Evolutionary conservation across 345 rosid species (phyloP).

Genomic region (Salix exigua): DNA sequence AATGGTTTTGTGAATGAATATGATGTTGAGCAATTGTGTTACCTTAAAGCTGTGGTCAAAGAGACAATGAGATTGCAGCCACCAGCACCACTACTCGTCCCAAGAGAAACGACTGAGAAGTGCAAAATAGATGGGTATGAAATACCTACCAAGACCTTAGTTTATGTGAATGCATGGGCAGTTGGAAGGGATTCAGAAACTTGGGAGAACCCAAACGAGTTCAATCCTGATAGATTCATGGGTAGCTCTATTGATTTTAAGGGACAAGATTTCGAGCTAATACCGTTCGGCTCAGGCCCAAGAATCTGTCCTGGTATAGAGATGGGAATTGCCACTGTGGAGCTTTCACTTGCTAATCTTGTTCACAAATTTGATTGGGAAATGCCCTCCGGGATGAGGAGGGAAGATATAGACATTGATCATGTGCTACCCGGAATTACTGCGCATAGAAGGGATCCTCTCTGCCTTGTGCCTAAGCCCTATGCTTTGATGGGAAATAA

Average conservation of each 20-base stretch:
- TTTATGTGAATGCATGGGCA: background rate
- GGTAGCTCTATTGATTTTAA: background rate
- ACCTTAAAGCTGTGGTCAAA: background rate
- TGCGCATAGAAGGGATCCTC: background rate
- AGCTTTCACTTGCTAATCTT: slow-evolving; percentile 2
- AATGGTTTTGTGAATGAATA: slow-evolving; percentile 7
- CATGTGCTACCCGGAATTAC: background rate
- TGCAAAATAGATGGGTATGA: slow-evolving; percentile 11
- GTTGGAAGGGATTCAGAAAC: background rate
- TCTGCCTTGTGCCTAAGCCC: background rate
- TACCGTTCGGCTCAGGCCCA: background rate
- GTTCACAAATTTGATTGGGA: background rate
- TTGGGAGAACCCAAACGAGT: background rate
- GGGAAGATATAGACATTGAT: background rate
- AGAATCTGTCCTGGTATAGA: background rate
- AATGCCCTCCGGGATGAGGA: slow-evolving; percentile 6
- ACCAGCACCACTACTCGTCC: slow-evolving; percentile 6
- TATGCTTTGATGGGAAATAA: too few species aligned
- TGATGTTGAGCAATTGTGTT: background rate
- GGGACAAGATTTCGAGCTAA: slow-evolving; percentile 1
- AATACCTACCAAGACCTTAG: background rate
- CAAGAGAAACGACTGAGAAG: slow-evolving; percentile 23
- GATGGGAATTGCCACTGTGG: background rate
- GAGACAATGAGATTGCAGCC: slow-evolving; percentile 1
- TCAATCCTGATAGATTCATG: slow-evolving; percentile 1